Base-by-base conservation (phyloP, 108 stramenopile genomes). In the Epithemia pelagica region DNA sequence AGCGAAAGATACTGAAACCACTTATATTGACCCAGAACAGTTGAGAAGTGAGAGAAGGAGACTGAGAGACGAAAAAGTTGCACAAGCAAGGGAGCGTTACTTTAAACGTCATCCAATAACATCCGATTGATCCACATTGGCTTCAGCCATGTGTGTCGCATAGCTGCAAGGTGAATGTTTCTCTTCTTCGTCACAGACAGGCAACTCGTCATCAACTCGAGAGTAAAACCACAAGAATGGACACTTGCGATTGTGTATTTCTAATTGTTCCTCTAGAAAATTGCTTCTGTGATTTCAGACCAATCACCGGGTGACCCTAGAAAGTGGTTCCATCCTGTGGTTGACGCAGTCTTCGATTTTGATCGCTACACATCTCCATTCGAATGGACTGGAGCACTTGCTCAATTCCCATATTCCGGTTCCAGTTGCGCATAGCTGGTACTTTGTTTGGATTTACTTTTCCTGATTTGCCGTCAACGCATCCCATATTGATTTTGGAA, bases 401-500 rank as follows among this genome's bases (percentile, higher is more conserved):
- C 58, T 92, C 88, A 62, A 95, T 91, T 0, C 94, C 94, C 82
- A 87, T 88, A 62, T 91, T 91, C 21, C 94, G 79, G 70, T 90
- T 89, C 94, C 94, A 95, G 66, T 89, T 88, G 62, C 76, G 76
- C 53, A 87, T 88, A 8, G 88, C 89, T 3, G 87, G 81, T 0
- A 95, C 64, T 66, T 89, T 95, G 53, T 74, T 65, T 37, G 65
- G 56, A n/a, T 78, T 78, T 32, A 95, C 78, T 10, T 74, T 74
- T 15, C 94, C 94, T 15, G 78, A 86, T 63, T 77, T 87, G 20
- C 78, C 64, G 64, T 97, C 93, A 54, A 99, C 96, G 66, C 94
- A 96, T 21, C 65, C 83, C 86, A 99, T 91, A 78, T 97, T 97
- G 74, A 99, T 90, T 68, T 85, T 84, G 46, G 95, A 88, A 26